Percentiles rank a stretch among this genome's conserved stretches.
Conservation (phyloP, 75 land plant genomes). For the Ceratopteris richardii region DNA sequence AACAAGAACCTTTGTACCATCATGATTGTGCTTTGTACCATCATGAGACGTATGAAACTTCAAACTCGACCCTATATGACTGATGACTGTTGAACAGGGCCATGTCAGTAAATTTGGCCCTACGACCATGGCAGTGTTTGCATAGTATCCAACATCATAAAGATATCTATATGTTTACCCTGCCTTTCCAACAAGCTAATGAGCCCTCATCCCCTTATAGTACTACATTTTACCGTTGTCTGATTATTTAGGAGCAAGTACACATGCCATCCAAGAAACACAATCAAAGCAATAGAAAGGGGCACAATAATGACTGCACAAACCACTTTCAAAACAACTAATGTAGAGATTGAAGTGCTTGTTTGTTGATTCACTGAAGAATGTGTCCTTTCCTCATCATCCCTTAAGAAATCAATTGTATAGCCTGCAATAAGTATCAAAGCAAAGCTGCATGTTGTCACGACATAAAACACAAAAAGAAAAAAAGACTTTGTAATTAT, state of each 20-base stretch:
- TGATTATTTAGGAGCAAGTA: slow-evolving; percentile 29
- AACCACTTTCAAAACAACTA: not conserved
- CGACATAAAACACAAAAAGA: slow-evolving; percentile 76
- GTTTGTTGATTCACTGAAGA: too few relatives aligned
- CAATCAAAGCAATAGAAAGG: slow-evolving; percentile 15
- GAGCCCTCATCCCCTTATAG: slow-evolving; percentile 49
- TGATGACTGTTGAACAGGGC: slow-evolving; percentile 62
- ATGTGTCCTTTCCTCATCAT: too few relatives aligned
- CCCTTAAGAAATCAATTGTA: too few relatives aligned
- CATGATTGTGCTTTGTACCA: too few relatives aligned
- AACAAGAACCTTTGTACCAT: too few relatives aligned
- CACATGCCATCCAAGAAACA: slow-evolving; percentile 27
- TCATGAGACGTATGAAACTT: slow-evolving; percentile 28
- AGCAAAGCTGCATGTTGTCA: slow-evolving; percentile 72
- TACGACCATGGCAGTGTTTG: slow-evolving; percentile 57
- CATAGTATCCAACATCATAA: slow-evolving; percentile 49
- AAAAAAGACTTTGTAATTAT: slow-evolving; percentile 89
- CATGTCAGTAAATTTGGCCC: slow-evolving; percentile 69
- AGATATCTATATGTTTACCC: slow-evolving; percentile 75
- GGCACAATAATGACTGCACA: slow-evolving; percentile 21
- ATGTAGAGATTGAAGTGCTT: too few relatives aligned
- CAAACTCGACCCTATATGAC: slow-evolving; percentile 78
- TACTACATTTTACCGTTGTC: slow-evolving; percentile 48
- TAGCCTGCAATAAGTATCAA: slow-evolving; percentile 9
- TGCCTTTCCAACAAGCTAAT: slow-evolving; percentile 73